phyloP scores from a whole-genome alignment of 768 basidiomycete genomes.

The Lentinus brumalis region DNA sequence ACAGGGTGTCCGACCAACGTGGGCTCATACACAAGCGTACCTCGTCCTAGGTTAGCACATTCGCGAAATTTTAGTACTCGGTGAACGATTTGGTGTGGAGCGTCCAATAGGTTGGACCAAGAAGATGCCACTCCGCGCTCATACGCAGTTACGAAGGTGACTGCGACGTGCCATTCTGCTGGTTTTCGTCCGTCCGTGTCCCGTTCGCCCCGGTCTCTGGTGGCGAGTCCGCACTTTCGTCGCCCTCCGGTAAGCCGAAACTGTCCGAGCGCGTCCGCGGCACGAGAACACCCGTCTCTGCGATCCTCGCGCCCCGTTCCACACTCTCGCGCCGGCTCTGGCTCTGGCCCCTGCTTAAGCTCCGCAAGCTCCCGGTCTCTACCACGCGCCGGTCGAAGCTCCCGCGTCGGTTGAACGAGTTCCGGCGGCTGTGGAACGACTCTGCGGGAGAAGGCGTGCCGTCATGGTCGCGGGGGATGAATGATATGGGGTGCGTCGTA shows the following conservation, averaged over 20 bases:
- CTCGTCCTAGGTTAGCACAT: too few species aligned
- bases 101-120: too few species aligned
- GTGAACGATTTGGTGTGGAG: background rate
- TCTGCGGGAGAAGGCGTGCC: slow-evolving; percentile 24
- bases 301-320: slow-evolving; percentile 67
- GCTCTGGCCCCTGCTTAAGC: slow-evolving; percentile 35
- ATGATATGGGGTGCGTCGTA: slow-evolving; percentile 2
- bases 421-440: slow-evolving; percentile 35
- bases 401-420: slow-evolving; percentile 36
- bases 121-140: too few species aligned
- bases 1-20: background rate
- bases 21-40: too few species aligned
- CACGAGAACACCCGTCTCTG: slow-evolving; percentile 65
- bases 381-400: slow-evolving; percentile 34
- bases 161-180: slow-evolving; percentile 10
- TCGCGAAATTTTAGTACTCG: too few species aligned
- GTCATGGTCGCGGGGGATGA: slow-evolving; percentile 7
- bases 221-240: slow-evolving; percentile 6
- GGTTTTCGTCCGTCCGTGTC: background rate
- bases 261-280: slow-evolving; percentile 28
- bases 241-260: slow-evolving; percentile 11
- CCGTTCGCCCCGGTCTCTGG: background rate
- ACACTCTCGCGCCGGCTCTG: slow-evolving; percentile 57
- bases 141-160: background rate
- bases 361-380: slow-evolving; percentile 30